A percentile compares a stretch with the other conserved stretches of the same genome.
These are phyloP conservation scores for Tremella yokohamensis DNA, from an alignment of 768 basidiomycete genomes.

Conservation along the genomic window DNA sequence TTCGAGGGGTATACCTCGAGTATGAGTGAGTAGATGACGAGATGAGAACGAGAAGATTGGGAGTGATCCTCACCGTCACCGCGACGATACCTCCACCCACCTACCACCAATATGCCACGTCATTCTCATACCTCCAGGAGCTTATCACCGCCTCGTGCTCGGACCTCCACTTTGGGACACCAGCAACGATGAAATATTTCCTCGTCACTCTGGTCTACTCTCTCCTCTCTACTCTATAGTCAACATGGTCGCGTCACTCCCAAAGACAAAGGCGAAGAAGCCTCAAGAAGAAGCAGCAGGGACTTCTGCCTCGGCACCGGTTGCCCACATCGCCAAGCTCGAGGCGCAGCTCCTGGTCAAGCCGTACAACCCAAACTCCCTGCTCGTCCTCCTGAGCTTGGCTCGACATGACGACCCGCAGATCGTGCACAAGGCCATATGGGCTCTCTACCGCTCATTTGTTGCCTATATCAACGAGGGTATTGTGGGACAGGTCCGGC, in stretches of 20 bases:
- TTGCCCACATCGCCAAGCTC: slow-evolving; percentile 50
- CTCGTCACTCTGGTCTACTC: no score
- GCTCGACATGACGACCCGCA: slow-evolving; percentile 56
- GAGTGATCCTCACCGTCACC: no score
- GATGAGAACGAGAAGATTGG: background rate
- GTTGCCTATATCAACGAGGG: slow-evolving; percentile 62
- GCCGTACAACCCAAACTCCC: slow-evolving; percentile 64
- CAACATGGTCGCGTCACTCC: slow-evolving; percentile 20
- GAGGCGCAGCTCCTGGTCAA: slow-evolving; percentile 58
- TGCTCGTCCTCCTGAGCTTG: slow-evolving; percentile 70
- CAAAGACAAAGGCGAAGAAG: slow-evolving; percentile 6
- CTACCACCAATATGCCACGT: background rate
- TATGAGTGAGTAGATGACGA: slow-evolving; percentile 2
- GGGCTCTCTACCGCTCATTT: slow-evolving; percentile 76
- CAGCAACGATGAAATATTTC: slow-evolving; percentile 3
- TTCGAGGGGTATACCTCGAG: no score
- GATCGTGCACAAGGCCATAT: slow-evolving; percentile 69
- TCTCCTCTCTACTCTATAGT: background rate
- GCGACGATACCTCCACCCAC: background rate
- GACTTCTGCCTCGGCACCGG: slow-evolving; percentile 14
- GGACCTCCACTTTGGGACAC: background rate
- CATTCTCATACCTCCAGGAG: background rate
- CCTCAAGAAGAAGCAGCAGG: background rate
- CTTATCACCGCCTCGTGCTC: background rate
- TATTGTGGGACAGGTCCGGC: slow-evolving; percentile 53